phyloP scores from a whole-genome alignment of 2,329 filamentous ascomycete genomes.

The Aureobasidium subglaciale region DNA sequence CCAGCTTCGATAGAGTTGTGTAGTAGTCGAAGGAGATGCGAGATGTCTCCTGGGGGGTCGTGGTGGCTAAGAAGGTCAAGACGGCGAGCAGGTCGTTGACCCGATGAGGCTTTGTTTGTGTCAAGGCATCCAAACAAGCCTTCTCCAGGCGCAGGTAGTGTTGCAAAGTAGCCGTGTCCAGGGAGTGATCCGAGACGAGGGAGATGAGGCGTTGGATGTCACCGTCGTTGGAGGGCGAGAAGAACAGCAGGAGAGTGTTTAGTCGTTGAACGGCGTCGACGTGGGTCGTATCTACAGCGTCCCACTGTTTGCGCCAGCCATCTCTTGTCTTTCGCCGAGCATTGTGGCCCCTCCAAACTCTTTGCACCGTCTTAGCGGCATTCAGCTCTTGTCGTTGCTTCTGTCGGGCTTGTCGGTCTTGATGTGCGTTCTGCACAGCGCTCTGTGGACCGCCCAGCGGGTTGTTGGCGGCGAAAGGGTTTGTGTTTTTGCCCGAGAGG shows the following conservation, averaged over 20 bases:
- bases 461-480: constrained; percentile 64
- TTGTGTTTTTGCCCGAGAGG: constrained; percentile 74
- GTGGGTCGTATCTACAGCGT: constrained; percentile 38
- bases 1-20: constrained; percentile 23
- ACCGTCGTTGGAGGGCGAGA: constrained; percentile 28
- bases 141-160: constrained; percentile 37
- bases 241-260: constrained; percentile 39
- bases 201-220: constrained; percentile 36
- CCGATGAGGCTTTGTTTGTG: neutral
- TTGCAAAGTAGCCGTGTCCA: constrained; percentile 23
- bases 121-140: constrained; percentile 31
- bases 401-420: constrained; percentile 73
- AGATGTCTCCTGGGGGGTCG: constrained; percentile 9
- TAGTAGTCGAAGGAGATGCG: constrained; percentile 24
- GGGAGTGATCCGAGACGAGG: constrained; percentile 21
- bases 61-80: constrained; percentile 5
- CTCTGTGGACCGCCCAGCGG: constrained; percentile 59
- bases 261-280: constrained; percentile 35
- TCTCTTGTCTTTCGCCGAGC: constrained; percentile 53
- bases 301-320: constrained; percentile 55
- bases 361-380: constrained; percentile 68
- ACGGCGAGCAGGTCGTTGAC: constrained; percentile 5
- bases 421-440: constrained; percentile 77
- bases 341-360: constrained; percentile 71
- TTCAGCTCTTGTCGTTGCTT: constrained; percentile 70